These are phyloP conservation scores for Lipomyces sp. DNA, from an alignment of 805 yeast species.

Conservation along the genomic window DNA sequence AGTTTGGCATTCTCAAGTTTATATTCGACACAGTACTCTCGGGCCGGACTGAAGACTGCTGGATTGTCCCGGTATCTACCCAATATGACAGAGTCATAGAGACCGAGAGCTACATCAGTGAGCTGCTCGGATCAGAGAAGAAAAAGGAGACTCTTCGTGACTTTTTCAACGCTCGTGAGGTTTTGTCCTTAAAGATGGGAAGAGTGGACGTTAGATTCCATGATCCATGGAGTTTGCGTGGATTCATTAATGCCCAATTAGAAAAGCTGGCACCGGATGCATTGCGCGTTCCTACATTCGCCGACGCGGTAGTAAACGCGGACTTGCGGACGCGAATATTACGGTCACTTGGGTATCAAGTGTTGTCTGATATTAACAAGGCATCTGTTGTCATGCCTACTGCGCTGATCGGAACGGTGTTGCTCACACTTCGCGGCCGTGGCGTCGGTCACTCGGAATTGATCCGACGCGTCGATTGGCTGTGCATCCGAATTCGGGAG, in stretches of 20 bases:
- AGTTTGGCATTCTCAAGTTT: constrained; percentile 63
- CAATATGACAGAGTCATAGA: constrained; percentile 67
- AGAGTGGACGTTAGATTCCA: constrained; percentile 50
- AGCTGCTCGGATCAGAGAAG: constrained; percentile 62
- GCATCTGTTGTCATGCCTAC: constrained; percentile 59
- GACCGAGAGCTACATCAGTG: constrained; percentile 58
- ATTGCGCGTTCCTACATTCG: constrained; percentile 16
- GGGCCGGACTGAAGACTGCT: constrained; percentile 50
- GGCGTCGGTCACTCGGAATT: constrained; percentile 48
- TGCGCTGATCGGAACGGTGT: constrained; percentile 56
- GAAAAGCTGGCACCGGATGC: constrained; percentile 20
- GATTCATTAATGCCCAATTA: constrained; percentile 43
- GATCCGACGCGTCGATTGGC: constrained; percentile 46
- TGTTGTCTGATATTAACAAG: constrained; percentile 58
- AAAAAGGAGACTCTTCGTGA: constrained; percentile 55
- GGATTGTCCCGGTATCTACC: constrained; percentile 61
- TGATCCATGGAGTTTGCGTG: constrained; percentile 50
- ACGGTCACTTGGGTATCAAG: constrained; percentile 59
- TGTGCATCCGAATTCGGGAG: constrained; percentile 44
- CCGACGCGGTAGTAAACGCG: constrained; percentile 19
- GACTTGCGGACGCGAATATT: constrained; percentile 43
- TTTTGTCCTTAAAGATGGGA: constrained; percentile 47
- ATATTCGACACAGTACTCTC: constrained; percentile 54
- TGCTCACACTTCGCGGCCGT: constrained; percentile 49
- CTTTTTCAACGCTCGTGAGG: constrained; percentile 45